These are phyloP conservation scores for Globisporangium spinosum DNA, from an alignment of 352 stramenopile genomes.

Conservation along the genomic window DNA sequence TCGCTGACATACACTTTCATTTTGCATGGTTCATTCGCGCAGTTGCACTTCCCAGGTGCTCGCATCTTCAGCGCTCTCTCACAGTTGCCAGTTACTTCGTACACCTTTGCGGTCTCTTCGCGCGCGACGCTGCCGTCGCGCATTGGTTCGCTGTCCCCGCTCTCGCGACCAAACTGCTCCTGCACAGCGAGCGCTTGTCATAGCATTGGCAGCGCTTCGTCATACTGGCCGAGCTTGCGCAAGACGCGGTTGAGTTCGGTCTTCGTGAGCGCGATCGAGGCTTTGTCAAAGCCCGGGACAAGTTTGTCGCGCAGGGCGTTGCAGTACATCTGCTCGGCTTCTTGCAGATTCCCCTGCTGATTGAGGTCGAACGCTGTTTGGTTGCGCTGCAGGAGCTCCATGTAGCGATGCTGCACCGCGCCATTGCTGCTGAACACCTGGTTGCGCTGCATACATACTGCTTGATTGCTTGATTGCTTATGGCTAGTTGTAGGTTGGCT, in stretches of 20 bases:
- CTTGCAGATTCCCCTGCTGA: slow-evolving; percentile 32
- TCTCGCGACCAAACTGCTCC: neutral
- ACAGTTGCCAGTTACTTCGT: slow-evolving; percentile 56
- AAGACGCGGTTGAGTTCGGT: slow-evolving; percentile 43
- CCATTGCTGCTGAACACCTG: neutral
- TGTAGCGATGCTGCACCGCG: slow-evolving; percentile 22
- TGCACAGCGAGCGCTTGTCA: slow-evolving; percentile 26
- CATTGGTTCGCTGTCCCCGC: slow-evolving; percentile 7
- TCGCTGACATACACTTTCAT: slow-evolving; percentile 38
- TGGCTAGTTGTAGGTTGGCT: neutral
- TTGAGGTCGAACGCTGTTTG: slow-evolving; percentile 39
- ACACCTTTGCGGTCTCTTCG: slow-evolving; percentile 63
- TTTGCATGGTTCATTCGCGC: slow-evolving; percentile 43
- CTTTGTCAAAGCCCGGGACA: slow-evolving; percentile 42
- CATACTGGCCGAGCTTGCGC: slow-evolving; percentile 36
- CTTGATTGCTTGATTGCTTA: neutral
- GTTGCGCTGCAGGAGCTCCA: slow-evolving; percentile 38
- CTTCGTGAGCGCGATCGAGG: slow-evolving; percentile 56
- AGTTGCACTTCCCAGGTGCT: slow-evolving; percentile 42
- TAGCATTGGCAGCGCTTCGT: slow-evolving; percentile 46
- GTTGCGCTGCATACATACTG: neutral
- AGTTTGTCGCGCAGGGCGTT: slow-evolving; percentile 44
- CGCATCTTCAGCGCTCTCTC: slow-evolving; percentile 40
- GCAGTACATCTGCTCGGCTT: slow-evolving; percentile 40
- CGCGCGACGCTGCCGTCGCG: slow-evolving; percentile 59